Evolutionary conservation across 208 protist species (phyloP), one percentile per base, ranked within the genome.

Genomic region (Crithidia bombi): DNA sequence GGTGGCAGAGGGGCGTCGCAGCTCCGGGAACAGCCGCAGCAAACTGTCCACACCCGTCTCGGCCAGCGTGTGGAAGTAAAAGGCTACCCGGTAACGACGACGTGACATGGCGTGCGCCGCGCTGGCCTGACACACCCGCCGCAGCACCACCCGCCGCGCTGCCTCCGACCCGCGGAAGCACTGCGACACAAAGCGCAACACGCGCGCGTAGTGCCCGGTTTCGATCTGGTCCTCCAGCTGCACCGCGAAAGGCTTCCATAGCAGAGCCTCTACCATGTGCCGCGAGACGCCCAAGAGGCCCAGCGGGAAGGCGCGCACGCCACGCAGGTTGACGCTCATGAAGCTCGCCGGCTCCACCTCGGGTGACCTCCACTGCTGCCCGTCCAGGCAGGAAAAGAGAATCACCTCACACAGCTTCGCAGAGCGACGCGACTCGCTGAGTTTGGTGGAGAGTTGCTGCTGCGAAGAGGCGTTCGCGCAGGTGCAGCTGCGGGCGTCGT

Each of bases 221-320:
- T 64, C 46, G 5, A 72, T 41, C 33, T 72, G 66, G 21, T 63
- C 66, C 55, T 72, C 66, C 25, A 72, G 35, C 66, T 72, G 66
- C 33, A 47, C 33, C 39, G 43, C 46, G 17, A 72, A 57, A 10
- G 66, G 66, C n/a, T 61, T 59, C 66, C 66, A 72, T 56, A 72
- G 55, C 28, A 72, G 66, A 17, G 46, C 54, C 66, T 72, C 66
- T 21, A 72, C 55, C 55, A 64, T 64, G 46, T 72, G 66, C 17
- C 23, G 54, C n/a, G 66, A 72, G 30, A 72, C 39, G 32, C 66
- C 66, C 17, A 72, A 46, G 3, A 72, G 39, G 5, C 66, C 66
- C 3, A 72, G 56, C 32, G 66, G 55, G 26, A 72, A 72, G 11
- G 47, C 43, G 0, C 33, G 55, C 39, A 64, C 56, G 35, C 44